Evolutionary conservation across 2,329 filamentous ascomycete species (phyloP).

Genomic region (Cladosporium oxysporum): DNA sequence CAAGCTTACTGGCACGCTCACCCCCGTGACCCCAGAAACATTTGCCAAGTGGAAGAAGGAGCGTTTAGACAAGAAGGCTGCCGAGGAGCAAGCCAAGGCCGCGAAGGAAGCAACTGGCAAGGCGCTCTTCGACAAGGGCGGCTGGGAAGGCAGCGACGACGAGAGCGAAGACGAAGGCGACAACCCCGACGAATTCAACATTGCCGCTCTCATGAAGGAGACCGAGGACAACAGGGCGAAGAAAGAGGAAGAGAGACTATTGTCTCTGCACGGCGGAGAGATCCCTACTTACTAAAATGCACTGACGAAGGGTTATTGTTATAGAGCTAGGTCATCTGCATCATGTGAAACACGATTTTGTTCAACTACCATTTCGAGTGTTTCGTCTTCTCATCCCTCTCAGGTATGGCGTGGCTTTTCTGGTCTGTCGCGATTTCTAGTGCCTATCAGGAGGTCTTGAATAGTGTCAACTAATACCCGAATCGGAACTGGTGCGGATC

Average conservation of each 20-base stretch:
- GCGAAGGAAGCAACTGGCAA: slow-evolving; percentile 95
- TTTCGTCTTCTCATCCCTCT: not conserved
- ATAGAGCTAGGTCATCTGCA: slow-evolving; percentile 8
- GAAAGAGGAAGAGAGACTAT: slow-evolving; percentile 74
- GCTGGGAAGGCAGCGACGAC: slow-evolving; percentile 72
- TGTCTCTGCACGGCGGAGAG: slow-evolving; percentile 13
- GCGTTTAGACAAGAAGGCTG: slow-evolving; percentile 89
- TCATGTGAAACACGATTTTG: slow-evolving; percentile 21
- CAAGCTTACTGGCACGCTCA: slow-evolving; percentile 87
- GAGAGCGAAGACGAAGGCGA: slow-evolving; percentile 66
- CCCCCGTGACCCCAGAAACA: slow-evolving; percentile 86
- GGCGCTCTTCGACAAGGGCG: slow-evolving; percentile 93
- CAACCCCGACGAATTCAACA: slow-evolving; percentile 69
- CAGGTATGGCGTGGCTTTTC: not conserved
- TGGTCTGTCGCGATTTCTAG: not conserved
- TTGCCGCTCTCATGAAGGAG: slow-evolving; percentile 79
- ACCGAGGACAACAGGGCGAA: slow-evolving; percentile 73
- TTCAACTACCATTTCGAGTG: slow-evolving; percentile 4
- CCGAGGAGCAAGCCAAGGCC: slow-evolving; percentile 84
- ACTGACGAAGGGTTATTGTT: not conserved
- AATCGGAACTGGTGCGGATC: too few species aligned
- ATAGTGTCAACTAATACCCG: too few species aligned
- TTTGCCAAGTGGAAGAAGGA: slow-evolving; percentile 99
- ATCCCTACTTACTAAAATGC: slow-evolving; percentile 8
- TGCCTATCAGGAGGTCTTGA: not conserved